A percentile compares a stretch with the other conserved stretches of the same genome.
These are phyloP conservation scores for Scytalidium sp. DNA, from an alignment of 2,329 filamentous ascomycete genomes.

Conservation along the genomic window DNA sequence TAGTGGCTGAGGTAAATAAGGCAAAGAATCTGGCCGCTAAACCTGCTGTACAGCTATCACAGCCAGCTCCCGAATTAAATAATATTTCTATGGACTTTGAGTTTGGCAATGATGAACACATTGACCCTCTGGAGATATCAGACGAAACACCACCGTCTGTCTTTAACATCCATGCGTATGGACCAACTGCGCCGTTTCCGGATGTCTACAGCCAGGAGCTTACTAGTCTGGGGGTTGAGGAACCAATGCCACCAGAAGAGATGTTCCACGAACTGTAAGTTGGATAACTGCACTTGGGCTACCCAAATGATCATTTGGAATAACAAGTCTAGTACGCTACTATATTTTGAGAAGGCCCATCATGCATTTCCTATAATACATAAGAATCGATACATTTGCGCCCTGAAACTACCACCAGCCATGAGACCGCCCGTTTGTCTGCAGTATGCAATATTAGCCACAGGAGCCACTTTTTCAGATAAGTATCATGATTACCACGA, in stretches of 20 bases:
- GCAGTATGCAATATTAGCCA: conserved; percentile 85
- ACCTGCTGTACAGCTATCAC: neutral
- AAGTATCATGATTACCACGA: conserved; percentile 72
- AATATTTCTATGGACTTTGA: conserved; percentile 21
- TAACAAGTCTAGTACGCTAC: conserved; percentile 51
- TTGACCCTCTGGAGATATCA: conserved; percentile 8
- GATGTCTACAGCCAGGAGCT: conserved; percentile 57
- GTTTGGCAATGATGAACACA: conserved; percentile 11
- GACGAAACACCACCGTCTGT: conserved; percentile 13
- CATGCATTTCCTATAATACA: conserved; percentile 75
- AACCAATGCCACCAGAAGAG: conserved; percentile 74
- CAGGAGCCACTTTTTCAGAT: conserved; percentile 67
- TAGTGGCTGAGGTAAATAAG: conserved; percentile 41
- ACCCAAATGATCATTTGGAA: conserved; percentile 3
- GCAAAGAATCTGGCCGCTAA: conserved; percentile 10
- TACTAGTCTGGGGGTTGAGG: conserved; percentile 77
- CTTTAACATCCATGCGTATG: conserved; percentile 6
- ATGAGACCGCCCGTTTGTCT: conserved; percentile 79
- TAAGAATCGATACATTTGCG: conserved; percentile 68
- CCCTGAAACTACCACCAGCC: conserved; percentile 68
- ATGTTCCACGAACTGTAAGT: conserved; percentile 79
- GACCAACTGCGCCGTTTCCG: conserved; percentile 17
- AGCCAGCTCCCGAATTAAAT: conserved; percentile 3
- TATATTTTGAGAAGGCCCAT: conserved; percentile 76
- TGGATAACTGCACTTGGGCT: conserved; percentile 14